Base-by-base conservation (phyloP, 1,284 basidiomycete species). In the Trichosporon ovoides region DNA sequence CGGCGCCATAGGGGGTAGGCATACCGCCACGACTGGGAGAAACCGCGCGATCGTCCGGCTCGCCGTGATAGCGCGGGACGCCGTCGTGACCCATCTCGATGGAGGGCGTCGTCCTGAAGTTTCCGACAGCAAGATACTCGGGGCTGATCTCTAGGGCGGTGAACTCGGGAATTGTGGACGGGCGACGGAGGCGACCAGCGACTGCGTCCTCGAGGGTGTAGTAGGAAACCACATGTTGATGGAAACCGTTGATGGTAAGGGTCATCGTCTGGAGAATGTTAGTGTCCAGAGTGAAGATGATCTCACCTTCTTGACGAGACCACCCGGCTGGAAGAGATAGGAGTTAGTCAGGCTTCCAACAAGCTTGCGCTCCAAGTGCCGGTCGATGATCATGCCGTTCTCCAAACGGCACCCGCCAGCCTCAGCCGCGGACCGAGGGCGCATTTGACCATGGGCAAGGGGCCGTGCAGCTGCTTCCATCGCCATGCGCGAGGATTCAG, bases 221-320 rank as follows among this genome's bases (percentile, higher is more conserved):
- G 80, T 98, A 97, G 2, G 92, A 96, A 53, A 98, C 91, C 60
- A 98, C 83, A 73, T 98, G 94, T 71, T 97, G 93, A 0, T 91
- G 85, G 50, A 89, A 89, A 20, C 89, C 89, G 55, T 79, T 77
- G 59, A 95, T 89, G 35, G 87, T 88, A 53, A 96, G 81, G 11
- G 93, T 95, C 78, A 96, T 95, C 12, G 93, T 95, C 91, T 95
- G 73, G 9, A 31, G 24, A 36, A 12, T 5, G 50, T 55, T 43
- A 53, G 14, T 19, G 51, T 40, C 7, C 2, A 20, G 48, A 6
- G 4, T 31, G 5, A 33, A 12, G 50, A 37, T 13, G 14, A 7
- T 7, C 20, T 19, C 55, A 91, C 91, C 85, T 96, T 96, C 81
- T 97, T 97, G 83, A 96, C 91, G 75, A 97, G 82, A 3, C 93